A percentile compares a stretch with the other conserved stretches of the same genome.
Evolutionary conservation across 2,329 filamentous ascomycete genomes (phyloP).

Genomic region (Microthyrium microscopicum): DNA sequence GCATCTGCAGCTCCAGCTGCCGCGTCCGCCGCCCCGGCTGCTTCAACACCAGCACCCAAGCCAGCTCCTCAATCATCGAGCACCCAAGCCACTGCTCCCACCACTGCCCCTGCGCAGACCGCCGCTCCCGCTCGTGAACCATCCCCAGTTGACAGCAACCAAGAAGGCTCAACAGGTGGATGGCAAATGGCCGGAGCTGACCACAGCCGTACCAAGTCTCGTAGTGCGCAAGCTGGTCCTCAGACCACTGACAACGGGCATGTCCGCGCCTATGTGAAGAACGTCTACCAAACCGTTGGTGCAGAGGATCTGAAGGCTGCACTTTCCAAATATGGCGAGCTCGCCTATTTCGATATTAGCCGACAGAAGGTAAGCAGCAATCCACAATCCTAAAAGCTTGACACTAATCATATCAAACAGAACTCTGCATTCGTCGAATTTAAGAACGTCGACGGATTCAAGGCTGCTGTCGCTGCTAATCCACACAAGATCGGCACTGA

Average conservation of each 20-base stretch:
- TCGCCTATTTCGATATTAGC: constrained; percentile 47
- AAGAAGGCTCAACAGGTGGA: constrained; percentile 45
- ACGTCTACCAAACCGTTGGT: constrained; percentile 78
- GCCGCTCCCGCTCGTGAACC: constrained; percentile 20
- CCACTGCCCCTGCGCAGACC: constrained; percentile 15
- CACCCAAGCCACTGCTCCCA: constrained; percentile 9
- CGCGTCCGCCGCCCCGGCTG: constrained; percentile 15
- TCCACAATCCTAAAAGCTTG: not conserved
- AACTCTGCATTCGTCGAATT: constrained; percentile 97
- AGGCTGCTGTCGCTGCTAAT: constrained; percentile 67
- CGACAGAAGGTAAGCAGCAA: constrained; percentile 51
- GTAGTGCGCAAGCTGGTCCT: constrained; percentile 50
- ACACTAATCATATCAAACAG: constrained; percentile 28
- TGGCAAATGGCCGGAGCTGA: constrained; percentile 76
- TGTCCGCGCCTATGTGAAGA: constrained; percentile 76
- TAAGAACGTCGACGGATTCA: constrained; percentile 61
- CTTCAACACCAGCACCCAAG: constrained; percentile 13
- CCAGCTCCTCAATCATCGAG: constrained; percentile 15
- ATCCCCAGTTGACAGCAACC: constrained; percentile 19
- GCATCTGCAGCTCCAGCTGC: constrained; percentile 20
- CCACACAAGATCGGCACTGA: constrained; percentile 69
- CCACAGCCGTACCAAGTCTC: constrained; percentile 71
- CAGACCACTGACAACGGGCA: constrained; percentile 37
- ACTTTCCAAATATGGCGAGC: constrained; percentile 51
- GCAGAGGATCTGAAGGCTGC: constrained; percentile 52